These are phyloP conservation scores for Massariosphaeria phaeospora DNA, from an alignment of 495 filamentous ascomycete genomes.

Conservation along the genomic window DNA sequence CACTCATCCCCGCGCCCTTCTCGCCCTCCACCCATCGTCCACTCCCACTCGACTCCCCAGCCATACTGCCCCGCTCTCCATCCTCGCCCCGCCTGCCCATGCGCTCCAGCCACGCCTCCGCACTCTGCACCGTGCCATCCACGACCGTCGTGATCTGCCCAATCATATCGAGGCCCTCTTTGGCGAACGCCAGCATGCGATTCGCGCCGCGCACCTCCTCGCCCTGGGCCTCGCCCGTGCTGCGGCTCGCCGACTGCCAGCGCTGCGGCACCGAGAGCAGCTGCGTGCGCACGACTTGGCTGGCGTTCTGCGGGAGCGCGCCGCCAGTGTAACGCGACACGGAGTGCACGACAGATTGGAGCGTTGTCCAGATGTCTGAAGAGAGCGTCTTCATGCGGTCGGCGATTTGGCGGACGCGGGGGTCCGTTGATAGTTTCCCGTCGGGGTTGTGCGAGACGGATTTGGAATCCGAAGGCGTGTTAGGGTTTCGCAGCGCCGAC, in stretches of 20 bases:
- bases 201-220: conserved; percentile 54
- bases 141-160: conserved; percentile 74
- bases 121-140: conserved; percentile 75
- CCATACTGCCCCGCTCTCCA: too few species aligned
- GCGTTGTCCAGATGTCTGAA: conserved; percentile 66
- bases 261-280: conserved; percentile 72
- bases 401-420: conserved; percentile 44
- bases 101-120: conserved; percentile 79
- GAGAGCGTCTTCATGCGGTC: conserved; percentile 64
- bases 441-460: conserved; percentile 22
- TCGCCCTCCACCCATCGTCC: too few species aligned
- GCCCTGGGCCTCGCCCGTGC: conserved; percentile 43
- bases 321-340: conserved; percentile 81
- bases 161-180: conserved; percentile 87
- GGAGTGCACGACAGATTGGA: conserved; percentile 69
- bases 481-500: conserved; percentile 6
- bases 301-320: conserved; percentile 77
- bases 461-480: not conserved
- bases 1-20: too few species aligned
- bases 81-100: too few species aligned
- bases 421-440: too few species aligned
- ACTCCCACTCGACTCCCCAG: too few species aligned
- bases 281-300: conserved; percentile 69
- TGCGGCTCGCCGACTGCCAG: conserved; percentile 53
- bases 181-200: conserved; percentile 71